These are phyloP conservation scores for Pseudogymnoascus sp. DNA, from an alignment of 2,329 filamentous ascomycete species.

Conservation along the genomic window DNA sequence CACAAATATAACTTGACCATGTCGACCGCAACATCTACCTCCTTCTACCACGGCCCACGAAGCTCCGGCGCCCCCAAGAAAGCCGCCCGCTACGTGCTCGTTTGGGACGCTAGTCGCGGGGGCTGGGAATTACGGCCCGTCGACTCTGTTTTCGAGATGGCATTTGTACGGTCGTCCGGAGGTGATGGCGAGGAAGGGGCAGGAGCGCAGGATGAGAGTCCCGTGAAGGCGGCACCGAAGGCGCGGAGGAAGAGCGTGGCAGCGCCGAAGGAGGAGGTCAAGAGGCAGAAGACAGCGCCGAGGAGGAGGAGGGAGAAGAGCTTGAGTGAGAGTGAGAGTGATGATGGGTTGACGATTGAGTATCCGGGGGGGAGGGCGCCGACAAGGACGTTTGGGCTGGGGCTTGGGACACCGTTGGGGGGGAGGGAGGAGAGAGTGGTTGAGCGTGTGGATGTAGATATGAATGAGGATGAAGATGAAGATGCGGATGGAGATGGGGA, in stretches of 20 bases:
- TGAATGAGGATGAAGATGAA: conserved; percentile 32
- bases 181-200: conserved; percentile 39
- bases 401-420: neutral
- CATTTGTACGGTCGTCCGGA: conserved; percentile 57
- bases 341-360: conserved; percentile 50
- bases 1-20: conserved; percentile 37
- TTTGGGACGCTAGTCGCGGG: conserved; percentile 67
- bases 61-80: conserved; percentile 33
- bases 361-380: conserved; percentile 45
- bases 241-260: conserved; percentile 12
- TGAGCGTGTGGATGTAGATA: conserved; percentile 26
- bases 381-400: neutral
- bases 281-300: conserved; percentile 23
- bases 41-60: conserved; percentile 49
- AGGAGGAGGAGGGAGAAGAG: neutral
- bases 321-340: conserved; percentile 39
- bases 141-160: conserved; percentile 75
- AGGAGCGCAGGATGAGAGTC: conserved; percentile 13
- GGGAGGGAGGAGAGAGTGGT: neutral
- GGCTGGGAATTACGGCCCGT: conserved; percentile 76
- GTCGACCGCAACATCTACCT: conserved; percentile 47
- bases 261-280: conserved; percentile 23
- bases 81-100: conserved; percentile 49
- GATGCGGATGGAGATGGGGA: conserved; percentile 34
- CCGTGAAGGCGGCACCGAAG: conserved; percentile 14